These are phyloP conservation scores for Puccinellia tenuiflora DNA, from an alignment of 176 grass and related monocot species.

Conservation along the genomic window DNA sequence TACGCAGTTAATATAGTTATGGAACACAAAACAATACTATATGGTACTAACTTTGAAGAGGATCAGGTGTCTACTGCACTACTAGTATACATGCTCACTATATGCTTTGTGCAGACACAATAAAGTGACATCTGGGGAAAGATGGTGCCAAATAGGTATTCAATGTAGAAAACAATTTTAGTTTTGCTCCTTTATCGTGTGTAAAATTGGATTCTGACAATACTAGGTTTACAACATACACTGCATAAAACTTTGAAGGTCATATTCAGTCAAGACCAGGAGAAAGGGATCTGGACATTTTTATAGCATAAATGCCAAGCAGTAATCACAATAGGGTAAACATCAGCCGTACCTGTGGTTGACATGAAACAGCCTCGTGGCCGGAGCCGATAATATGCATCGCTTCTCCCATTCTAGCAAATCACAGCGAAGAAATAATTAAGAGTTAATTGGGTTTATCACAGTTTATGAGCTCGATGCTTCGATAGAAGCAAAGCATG, in stretches of 20 bases:
- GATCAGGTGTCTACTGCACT: background rate
- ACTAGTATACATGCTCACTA: too few relatives aligned
- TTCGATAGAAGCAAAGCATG: background rate
- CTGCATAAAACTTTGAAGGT: background rate
- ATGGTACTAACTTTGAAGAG: background rate
- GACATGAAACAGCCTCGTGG: constrained; percentile 5
- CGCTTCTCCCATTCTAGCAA: constrained; percentile 34
- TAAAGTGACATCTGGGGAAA: background rate
- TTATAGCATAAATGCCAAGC: background rate
- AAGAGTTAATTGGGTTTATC: background rate
- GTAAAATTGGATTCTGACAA: background rate
- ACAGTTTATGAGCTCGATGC: background rate
- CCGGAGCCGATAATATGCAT: background rate
- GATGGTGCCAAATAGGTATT: background rate
- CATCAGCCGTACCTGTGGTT: background rate
- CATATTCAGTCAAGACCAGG: background rate
- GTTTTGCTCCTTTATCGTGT: background rate
- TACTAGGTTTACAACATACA: background rate
- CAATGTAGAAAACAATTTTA: background rate
- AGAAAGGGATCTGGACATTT: background rate
- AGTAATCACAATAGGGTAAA: background rate
- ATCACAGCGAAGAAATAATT: constrained; percentile 14
- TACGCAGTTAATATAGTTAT: background rate
- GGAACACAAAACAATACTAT: background rate
- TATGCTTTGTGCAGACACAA: constrained; percentile 1